Conservation (phyloP, 2,329 filamentous ascomycete species). For the Fusarium sp. region DNA sequence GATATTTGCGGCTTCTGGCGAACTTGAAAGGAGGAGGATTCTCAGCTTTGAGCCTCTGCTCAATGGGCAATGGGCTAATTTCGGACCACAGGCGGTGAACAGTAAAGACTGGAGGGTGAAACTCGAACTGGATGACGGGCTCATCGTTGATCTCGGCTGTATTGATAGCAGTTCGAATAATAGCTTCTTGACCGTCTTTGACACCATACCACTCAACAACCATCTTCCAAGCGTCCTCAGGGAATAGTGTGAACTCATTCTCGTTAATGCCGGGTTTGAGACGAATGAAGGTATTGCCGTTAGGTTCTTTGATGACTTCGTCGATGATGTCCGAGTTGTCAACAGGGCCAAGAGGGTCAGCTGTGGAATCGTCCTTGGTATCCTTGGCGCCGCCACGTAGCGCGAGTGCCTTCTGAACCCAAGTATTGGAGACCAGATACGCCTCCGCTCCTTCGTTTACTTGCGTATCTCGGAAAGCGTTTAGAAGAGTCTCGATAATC, state of each 20-base stretch:
- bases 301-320: conserved; percentile 64
- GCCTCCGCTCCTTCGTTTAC: conserved; percentile 78
- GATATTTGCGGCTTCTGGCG: conserved; percentile 76
- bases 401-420: conserved; percentile 79
- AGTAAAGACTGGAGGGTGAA: conserved; percentile 85
- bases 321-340: conserved; percentile 87
- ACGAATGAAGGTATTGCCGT: conserved; percentile 71
- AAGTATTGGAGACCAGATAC: conserved; percentile 81
- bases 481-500: conserved; percentile 72
- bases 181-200: conserved; percentile 73
- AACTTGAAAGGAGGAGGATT: conserved; percentile 72
- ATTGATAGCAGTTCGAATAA: conserved; percentile 82
- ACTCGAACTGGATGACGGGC: conserved; percentile 81
- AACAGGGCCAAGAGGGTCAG: conserved; percentile 77
- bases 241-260: conserved; percentile 82
- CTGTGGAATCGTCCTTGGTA: conserved; percentile 67
- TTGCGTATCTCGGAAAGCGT: conserved; percentile 62
- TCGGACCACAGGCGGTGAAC: conserved; percentile 80
- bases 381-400: conserved; percentile 69
- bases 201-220: conserved; percentile 86
- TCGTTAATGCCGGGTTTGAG: conserved; percentile 74
- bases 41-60: conserved; percentile 69
- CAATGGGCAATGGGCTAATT: conserved; percentile 65
- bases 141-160: conserved; percentile 68
- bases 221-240: conserved; percentile 82